These are phyloP conservation scores for Globisporangium abappressorium DNA, from an alignment of 352 stramenopile genomes.

Conservation along the genomic window DNA sequence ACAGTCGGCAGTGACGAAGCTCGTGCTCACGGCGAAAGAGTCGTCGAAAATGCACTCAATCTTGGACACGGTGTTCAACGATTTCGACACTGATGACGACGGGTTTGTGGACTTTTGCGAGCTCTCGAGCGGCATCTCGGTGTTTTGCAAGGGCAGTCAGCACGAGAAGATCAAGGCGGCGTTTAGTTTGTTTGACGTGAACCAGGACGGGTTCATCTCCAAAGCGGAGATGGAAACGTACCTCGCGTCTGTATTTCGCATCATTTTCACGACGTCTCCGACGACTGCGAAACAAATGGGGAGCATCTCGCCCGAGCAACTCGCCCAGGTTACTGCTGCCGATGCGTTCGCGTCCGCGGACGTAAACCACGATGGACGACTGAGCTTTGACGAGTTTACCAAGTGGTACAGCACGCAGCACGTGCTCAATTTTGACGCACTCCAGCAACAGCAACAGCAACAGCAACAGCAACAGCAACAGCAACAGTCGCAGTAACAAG, in stretches of 20 bases:
- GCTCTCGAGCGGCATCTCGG: constrained; percentile 76
- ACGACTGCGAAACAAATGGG: constrained; percentile 34
- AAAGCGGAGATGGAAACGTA: constrained; percentile 86
- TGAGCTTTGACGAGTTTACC: constrained; percentile 84
- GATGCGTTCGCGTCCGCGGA: constrained; percentile 68
- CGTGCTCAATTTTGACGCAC: constrained; percentile 17
- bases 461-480: constrained; percentile 15
- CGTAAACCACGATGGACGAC: constrained; percentile 54
- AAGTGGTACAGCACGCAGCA: constrained; percentile 70
- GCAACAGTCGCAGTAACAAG: neutral
- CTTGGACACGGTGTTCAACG: constrained; percentile 67
- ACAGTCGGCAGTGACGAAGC: constrained; percentile 22
- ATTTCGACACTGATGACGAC: constrained; percentile 75
- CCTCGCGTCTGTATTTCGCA: constrained; percentile 76
- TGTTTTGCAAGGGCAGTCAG: constrained; percentile 76
- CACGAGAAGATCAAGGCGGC: constrained; percentile 79
- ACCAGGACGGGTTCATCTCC: constrained; percentile 84
- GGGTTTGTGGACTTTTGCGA: constrained; percentile 86
- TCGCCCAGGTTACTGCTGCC: constrained; percentile 63
- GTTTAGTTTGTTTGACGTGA: constrained; percentile 87
- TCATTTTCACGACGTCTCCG: constrained; percentile 74
- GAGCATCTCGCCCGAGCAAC: constrained; percentile 58
- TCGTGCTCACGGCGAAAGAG: constrained; percentile 25
- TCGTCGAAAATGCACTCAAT: constrained; percentile 42
- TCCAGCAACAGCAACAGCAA: constrained; percentile 19